These are phyloP conservation scores for Malus sieversii DNA, from an alignment of 306 rosid genomes.

Conservation along the genomic window DNA sequence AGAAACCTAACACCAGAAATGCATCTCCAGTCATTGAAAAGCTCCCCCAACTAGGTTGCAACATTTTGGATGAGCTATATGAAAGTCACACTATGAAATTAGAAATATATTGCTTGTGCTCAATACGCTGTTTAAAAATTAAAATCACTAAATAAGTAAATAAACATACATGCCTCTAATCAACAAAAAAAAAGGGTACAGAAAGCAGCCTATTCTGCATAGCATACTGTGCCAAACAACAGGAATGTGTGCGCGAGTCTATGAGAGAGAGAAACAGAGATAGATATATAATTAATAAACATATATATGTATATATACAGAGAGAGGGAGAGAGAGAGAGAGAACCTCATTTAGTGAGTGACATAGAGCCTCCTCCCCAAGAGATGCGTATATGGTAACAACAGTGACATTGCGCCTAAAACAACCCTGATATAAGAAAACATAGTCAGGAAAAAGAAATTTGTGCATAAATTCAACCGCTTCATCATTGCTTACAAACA, in stretches of 20 bases:
- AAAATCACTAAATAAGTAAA: not conserved
- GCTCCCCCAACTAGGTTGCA: not conserved
- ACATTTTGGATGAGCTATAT: not conserved
- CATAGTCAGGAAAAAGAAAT: not conserved
- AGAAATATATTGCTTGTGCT: not conserved
- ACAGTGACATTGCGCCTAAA: slow-evolving; percentile 88
- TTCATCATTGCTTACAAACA: not conserved
- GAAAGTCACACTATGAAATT: not conserved
- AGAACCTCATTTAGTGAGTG: slow-evolving; percentile 87
- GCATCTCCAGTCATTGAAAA: not conserved
- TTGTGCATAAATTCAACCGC: not conserved
- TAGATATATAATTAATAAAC: not conserved
- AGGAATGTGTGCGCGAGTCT: not conserved
- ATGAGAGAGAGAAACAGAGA: not conserved
- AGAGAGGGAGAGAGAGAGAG: slow-evolving; percentile 19
- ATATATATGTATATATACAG: not conserved
- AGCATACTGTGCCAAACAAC: not conserved
- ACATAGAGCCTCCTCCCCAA: slow-evolving; percentile 92
- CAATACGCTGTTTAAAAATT: not conserved
- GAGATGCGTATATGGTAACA: slow-evolving; percentile 85
- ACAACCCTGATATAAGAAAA: slow-evolving; percentile 54
- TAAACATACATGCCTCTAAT: not conserved
- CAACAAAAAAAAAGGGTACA: not conserved
- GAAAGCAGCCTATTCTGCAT: not conserved
- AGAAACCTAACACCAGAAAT: not conserved